Evolutionary conservation across 2,329 filamentous ascomycete genomes (phyloP).

Genomic region (Botryosphaeria agaves): DNA sequence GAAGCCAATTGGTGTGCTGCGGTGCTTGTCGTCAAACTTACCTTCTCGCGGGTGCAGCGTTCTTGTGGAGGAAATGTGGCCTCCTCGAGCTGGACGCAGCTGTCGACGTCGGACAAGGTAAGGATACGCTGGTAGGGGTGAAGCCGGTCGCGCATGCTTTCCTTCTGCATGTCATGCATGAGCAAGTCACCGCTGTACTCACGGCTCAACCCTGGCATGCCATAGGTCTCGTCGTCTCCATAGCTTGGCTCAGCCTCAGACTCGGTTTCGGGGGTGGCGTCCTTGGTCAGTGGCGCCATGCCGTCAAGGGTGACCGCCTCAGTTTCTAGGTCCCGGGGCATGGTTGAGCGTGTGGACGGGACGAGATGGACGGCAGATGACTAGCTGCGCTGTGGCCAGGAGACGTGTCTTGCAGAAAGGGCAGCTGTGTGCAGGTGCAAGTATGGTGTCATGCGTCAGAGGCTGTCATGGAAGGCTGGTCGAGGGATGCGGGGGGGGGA

Average conservation of each 20-base stretch:
- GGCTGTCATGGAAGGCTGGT: no score
- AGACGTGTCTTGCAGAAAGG: no score
- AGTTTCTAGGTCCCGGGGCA: slow-evolving; percentile 25
- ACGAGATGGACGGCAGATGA: no score
- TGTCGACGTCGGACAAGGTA: slow-evolving; percentile 46
- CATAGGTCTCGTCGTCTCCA: no score
- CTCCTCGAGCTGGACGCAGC: slow-evolving; percentile 40
- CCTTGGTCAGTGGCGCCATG: slow-evolving; percentile 20
- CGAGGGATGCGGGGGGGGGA: no score
- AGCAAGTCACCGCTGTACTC: slow-evolving; percentile 7
- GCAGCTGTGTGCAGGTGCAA: no score
- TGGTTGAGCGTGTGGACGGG: no score
- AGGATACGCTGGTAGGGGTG: slow-evolving; percentile 61
- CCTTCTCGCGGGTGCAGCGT: slow-evolving; percentile 42
- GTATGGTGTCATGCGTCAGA: no score
- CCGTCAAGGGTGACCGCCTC: slow-evolving; percentile 15
- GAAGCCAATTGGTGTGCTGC: no score
- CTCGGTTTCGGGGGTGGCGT: slow-evolving; percentile 7
- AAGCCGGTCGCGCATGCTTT: slow-evolving; percentile 39
- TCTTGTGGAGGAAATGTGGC: slow-evolving; percentile 40
- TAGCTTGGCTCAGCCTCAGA: slow-evolving; percentile 2
- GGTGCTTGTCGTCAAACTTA: no score
- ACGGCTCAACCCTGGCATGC: no score
- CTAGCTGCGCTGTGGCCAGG: no score
- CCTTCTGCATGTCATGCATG: slow-evolving; percentile 15